phyloP scores from a whole-genome alignment of 495 filamentous ascomycete genomes.

The Cairneyella variabilis region DNA sequence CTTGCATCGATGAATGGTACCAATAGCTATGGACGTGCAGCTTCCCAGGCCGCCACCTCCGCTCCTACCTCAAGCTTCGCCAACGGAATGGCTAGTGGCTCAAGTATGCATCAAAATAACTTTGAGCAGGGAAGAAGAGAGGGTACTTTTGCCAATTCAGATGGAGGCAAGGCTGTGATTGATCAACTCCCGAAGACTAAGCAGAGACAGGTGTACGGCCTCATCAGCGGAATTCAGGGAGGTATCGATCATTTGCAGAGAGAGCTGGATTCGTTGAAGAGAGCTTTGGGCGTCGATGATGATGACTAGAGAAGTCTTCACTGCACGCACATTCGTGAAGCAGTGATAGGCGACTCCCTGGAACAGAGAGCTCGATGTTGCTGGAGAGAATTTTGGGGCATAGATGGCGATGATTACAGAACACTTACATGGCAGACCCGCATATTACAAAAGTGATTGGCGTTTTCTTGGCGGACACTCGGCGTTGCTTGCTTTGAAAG shows the following conservation, averaged over 20 bases:
- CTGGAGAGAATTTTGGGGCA: no score
- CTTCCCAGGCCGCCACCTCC: slow-evolving; percentile 1
- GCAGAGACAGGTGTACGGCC: slow-evolving; percentile 24
- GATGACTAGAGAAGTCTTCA: slow-evolving; percentile 12
- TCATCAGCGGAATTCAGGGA: slow-evolving; percentile 22
- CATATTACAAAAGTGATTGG: no score
- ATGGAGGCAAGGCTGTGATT: slow-evolving; percentile 17
- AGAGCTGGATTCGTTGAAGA: slow-evolving; percentile 24
- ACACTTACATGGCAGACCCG: no score
- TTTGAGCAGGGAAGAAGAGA: slow-evolving; percentile 19
- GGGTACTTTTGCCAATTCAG: slow-evolving; percentile 12
- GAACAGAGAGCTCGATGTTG: no score
- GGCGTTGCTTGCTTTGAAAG: no score
- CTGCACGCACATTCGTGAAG: no score
- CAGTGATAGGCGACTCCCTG: no score
- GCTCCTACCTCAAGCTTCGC: no score
- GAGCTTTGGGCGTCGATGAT: slow-evolving; percentile 25
- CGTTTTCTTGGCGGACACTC: no score
- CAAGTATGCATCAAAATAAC: not conserved
- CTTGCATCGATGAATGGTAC: no score
- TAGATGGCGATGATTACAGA: no score
- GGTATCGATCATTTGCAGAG: slow-evolving; percentile 25
- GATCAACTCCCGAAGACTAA: slow-evolving; percentile 24
- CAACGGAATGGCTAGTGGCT: not conserved
- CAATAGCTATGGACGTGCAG: no score